These are phyloP conservation scores for Elaeagnus macrophylla DNA, from an alignment of 306 rosid species.

Conservation along the genomic window DNA sequence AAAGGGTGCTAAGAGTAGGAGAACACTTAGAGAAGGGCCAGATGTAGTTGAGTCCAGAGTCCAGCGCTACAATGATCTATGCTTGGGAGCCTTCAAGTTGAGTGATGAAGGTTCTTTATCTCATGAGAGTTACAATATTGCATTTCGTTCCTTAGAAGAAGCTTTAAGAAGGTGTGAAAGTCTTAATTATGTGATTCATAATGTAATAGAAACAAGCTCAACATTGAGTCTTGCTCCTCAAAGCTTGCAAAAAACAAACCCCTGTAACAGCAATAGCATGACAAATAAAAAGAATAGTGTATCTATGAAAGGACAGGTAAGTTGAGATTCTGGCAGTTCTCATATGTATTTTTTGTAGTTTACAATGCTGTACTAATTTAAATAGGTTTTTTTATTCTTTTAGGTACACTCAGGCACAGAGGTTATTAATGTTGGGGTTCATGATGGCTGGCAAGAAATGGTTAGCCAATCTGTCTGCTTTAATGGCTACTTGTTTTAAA, in stretches of 20 bases:
- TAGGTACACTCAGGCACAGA: constrained; percentile 26
- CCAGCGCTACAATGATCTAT: constrained; percentile 31
- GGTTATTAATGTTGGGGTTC: constrained; percentile 15
- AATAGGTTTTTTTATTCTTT: constrained; percentile 4
- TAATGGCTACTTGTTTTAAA: neutral
- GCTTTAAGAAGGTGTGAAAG: constrained; percentile 36
- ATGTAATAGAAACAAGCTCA: constrained; percentile 18
- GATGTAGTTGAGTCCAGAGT: constrained; percentile 13
- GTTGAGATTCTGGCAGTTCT: constrained; percentile 13
- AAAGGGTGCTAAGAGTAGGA: constrained; percentile 31
- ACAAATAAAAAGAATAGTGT: constrained; percentile 18
- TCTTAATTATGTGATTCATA: constrained; percentile 18
- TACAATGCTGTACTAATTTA: constrained; percentile 1
- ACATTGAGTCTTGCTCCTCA: constrained; percentile 18
- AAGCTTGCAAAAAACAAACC: constrained; percentile 22
- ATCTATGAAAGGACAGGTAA: constrained; percentile 26
- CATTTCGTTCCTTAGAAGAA: constrained; percentile 32
- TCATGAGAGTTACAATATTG: constrained; percentile 34
- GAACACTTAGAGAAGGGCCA: constrained; percentile 7
- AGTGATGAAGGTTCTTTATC: constrained; percentile 47
- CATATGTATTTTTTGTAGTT: constrained; percentile 1
- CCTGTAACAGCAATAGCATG: constrained; percentile 14
- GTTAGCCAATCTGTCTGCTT: constrained; percentile 15
- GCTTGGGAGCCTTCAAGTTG: constrained; percentile 29
- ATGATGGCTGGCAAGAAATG: constrained; percentile 35